Percentiles rank a stretch among this genome's conserved stretches.
Evolutionary conservation across 2,329 filamentous ascomycete genomes (phyloP).

Genomic region (Dactylellina drechsleri): DNA sequence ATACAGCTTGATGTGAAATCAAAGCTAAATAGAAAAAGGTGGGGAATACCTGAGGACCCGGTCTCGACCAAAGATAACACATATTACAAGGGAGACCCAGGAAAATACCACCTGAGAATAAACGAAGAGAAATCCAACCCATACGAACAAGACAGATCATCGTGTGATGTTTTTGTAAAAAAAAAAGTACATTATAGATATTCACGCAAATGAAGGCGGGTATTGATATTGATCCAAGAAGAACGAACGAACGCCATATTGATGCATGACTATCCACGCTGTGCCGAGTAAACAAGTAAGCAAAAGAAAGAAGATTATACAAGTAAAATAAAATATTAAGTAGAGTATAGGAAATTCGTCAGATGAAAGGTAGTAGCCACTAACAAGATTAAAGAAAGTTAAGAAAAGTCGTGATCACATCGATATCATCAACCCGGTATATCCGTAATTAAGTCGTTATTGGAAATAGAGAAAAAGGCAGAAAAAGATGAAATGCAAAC

Average conservation of each 20-base stretch:
- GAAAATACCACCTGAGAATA: neutral
- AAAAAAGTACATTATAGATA: conserved; percentile 12
- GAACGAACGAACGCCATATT: conserved; percentile 42
- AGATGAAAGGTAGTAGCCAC: conserved; percentile 7
- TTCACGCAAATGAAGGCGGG: conserved; percentile 16
- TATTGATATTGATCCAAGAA: conserved; percentile 9
- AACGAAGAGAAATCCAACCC: neutral
- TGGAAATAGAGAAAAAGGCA: conserved; percentile 3
- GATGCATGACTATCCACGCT: conserved; percentile 51
- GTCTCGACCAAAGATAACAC: neutral
- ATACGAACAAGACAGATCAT: neutral
- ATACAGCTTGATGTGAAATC: too few relatives aligned
- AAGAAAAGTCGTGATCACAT: conserved; percentile 34
- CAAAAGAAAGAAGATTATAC: neutral
- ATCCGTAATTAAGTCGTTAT: conserved; percentile 13
- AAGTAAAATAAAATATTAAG: conserved; percentile 6
- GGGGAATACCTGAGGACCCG: too few relatives aligned
- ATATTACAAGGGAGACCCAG: neutral
- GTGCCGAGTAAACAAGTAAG: conserved; percentile 28
- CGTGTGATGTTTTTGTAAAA: neutral
- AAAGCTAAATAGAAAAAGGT: too few relatives aligned
- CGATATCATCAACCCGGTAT: neutral
- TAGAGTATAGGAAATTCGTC: conserved; percentile 11
- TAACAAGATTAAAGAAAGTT: neutral
- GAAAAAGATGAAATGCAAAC: conserved; percentile 7